Conservation (phyloP, 2,329 filamentous ascomycete genomes). For the Phaeomoniella chlamydospora region DNA sequence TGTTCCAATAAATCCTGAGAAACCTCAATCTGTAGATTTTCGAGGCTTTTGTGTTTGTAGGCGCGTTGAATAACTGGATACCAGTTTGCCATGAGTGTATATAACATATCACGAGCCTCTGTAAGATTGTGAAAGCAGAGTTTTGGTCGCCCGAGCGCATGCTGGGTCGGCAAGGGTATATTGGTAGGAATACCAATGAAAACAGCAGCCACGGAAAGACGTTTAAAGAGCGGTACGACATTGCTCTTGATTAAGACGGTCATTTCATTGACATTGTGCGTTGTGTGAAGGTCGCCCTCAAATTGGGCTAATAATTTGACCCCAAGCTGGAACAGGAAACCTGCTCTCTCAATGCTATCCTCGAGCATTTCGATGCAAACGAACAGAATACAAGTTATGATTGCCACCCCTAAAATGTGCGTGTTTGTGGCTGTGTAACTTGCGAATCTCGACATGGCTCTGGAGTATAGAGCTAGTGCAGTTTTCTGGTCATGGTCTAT, state of each 20-base stretch:
- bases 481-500: constrained; percentile 3
- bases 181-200: background rate
- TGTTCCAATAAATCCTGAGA: background rate
- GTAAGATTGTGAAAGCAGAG: background rate
- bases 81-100: background rate
- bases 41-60: background rate
- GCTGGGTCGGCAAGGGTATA: background rate
- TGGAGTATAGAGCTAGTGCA: constrained; percentile 7
- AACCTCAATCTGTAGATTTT: background rate
- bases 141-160: background rate
- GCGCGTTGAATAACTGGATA: background rate
- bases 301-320: background rate
- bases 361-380: constrained; percentile 1
- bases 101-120: background rate
- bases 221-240: background rate
- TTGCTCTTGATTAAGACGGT: background rate
- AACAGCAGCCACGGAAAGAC: background rate
- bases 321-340: background rate
- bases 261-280: background rate
- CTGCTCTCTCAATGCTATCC: constrained; percentile 1
- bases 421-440: constrained; percentile 2
- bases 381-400: constrained; percentile 1
- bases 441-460: constrained; percentile 6
- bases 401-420: constrained; percentile 2
- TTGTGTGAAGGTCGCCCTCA: background rate